Base-by-base conservation (phyloP, 768 basidiomycete species). In the Nevesoporus exiguus region DNA sequence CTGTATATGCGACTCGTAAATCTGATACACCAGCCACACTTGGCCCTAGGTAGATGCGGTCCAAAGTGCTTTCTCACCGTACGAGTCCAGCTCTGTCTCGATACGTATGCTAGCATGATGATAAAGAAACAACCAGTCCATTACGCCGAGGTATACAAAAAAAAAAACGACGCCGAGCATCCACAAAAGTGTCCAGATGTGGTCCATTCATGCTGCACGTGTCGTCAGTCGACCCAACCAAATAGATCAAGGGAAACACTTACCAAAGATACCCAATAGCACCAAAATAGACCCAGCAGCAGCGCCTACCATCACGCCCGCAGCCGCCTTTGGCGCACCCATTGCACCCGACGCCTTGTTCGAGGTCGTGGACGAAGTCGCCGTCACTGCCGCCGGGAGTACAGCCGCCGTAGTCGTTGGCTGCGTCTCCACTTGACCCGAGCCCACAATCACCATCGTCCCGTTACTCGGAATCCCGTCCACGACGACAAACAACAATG, bases 391-490 rank as follows among this genome's bases (percentile, higher is more conserved):
- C 70, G 63, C 22, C 68, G 78, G 49, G 7, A 91, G 77, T 2
- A 42, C 65, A 17, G 73, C 72, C 0, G 71, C 76, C 1, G 71
- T 56, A 3, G 67, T 57, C 0, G 74, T 80, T 2, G 87, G 78
- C 67, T 97, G 95, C 2, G 70, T 71, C 46, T 83, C 90, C n/a
- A 96, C 77, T 50, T 81, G 68, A 1, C 95, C 94, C 52, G 76
- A 85, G 5, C 95, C 95, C 24, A 93, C 77, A 52, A 83, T 90
- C 51, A 95, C 78, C 69, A 79, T 80, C 11, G 82, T 80, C 2
- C 88, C 94, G 55, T 85, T 86, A 49, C 84, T 86, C 3, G 94
- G 95, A 13, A 97, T 82, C 37, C 92, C 93, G 58, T 86, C 78
- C 57, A 98, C 80, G 33, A 84, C 87, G 54, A 95, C 88, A 64